Evolutionary conservation across 176 grass and related monocot genomes (phyloP).

Genomic region (Ampelocalamus luodianensis): DNA sequence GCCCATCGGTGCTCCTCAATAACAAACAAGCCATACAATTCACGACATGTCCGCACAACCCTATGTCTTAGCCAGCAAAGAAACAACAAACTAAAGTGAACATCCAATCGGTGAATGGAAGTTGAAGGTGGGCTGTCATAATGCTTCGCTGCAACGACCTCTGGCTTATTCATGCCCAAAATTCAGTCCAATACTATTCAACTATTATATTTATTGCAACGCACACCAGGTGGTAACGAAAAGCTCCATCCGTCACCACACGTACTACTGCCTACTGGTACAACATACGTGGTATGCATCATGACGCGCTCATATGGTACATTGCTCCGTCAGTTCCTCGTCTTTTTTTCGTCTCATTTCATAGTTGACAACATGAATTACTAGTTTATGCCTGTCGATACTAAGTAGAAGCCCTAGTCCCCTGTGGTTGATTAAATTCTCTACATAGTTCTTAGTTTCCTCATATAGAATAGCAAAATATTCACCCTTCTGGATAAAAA

Average conservation of each 20-base stretch:
- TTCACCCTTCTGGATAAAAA: too few species aligned
- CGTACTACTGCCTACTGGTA: not conserved
- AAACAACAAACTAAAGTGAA: not conserved
- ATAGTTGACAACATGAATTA: constrained; percentile 4
- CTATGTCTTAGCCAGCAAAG: not conserved
- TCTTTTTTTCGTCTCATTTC: not conserved
- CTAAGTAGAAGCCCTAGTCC: too few species aligned
- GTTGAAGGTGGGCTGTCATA: not conserved
- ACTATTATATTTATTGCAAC: not conserved
- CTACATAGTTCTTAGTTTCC: too few species aligned
- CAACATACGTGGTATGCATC: not conserved
- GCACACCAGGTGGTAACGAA: not conserved
- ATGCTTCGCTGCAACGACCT: not conserved
- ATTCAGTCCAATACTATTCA: not conserved
- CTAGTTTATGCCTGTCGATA: not conserved
- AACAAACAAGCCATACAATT: too few species aligned
- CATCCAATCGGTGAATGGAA: too few species aligned
- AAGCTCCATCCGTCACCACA: not conserved
- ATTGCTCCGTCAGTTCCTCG: not conserved
- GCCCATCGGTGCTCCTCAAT: too few species aligned
- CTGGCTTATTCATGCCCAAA: not conserved
- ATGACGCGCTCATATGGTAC: not conserved
- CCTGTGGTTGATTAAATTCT: too few species aligned
- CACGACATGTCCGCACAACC: too few species aligned
- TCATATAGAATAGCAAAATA: too few species aligned